Evolutionary conservation across 768 basidiomycete species (phyloP).

Genomic region (Strobilomyces confusus): DNA sequence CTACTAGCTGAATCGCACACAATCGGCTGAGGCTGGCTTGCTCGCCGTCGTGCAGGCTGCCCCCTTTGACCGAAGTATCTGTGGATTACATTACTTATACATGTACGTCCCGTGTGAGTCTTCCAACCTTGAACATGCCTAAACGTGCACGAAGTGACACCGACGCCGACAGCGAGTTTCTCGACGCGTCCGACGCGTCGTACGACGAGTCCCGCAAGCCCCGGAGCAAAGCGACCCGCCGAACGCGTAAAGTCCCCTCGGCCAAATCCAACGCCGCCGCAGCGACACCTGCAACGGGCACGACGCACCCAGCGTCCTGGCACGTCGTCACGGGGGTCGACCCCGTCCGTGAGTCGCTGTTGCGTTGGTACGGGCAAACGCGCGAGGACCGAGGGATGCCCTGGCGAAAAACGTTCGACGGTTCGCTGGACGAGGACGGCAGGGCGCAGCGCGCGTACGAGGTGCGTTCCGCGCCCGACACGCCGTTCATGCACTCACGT

Average conservation of each 20-base stretch:
- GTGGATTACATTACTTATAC: too few species aligned
- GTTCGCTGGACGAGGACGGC: slow-evolving; percentile 47
- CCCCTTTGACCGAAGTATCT: too few species aligned
- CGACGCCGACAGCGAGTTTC: slow-evolving; percentile 15
- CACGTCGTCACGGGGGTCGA: slow-evolving; percentile 44
- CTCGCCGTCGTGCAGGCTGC: too few species aligned
- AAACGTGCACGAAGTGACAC: slow-evolving; percentile 26
- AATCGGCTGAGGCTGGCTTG: too few species aligned
- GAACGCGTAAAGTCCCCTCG: slow-evolving; percentile 10
- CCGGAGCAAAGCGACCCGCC: slow-evolving; percentile 15
- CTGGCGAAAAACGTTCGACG: slow-evolving; percentile 77
- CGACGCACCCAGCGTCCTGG: slow-evolving; percentile 40
- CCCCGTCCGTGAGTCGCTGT: slow-evolving; percentile 46
- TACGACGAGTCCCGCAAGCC: slow-evolving; percentile 10
- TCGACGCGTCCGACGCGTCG: slow-evolving; percentile 23
- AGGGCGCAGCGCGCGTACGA: slow-evolving; percentile 89
- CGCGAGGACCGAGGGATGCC: slow-evolving; percentile 79
- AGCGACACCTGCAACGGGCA: neutral
- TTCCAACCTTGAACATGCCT: slow-evolving; percentile 24
- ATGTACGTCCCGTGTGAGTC: too few species aligned
- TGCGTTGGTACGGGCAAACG: slow-evolving; percentile 68
- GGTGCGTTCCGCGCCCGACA: slow-evolving; percentile 39
- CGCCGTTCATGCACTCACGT: neutral
- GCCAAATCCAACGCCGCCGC: neutral
- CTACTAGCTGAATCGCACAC: too few species aligned